These are phyloP conservation scores for Mucor velutinosus DNA, from an alignment of 371 early-diverging fungal species.

Conservation along the genomic window DNA sequence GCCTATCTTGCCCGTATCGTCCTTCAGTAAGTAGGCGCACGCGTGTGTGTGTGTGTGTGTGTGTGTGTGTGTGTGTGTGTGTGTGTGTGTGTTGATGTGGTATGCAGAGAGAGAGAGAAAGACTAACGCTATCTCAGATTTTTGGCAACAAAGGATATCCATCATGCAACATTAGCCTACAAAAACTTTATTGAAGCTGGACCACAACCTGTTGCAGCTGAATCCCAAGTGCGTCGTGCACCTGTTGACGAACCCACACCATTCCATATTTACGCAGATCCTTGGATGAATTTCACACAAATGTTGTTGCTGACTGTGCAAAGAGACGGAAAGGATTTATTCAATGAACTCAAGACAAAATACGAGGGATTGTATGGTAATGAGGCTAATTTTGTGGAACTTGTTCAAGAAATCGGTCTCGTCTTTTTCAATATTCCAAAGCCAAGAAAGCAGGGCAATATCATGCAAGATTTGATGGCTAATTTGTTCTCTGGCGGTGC, in stretches of 20 bases:
- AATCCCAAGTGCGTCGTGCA: constrained; percentile 38
- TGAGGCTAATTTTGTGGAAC: constrained; percentile 45
- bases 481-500: constrained; percentile 61
- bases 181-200: constrained; percentile 55
- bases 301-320: constrained; percentile 71
- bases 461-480: constrained; percentile 74
- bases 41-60: not conserved
- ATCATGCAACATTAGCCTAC: constrained; percentile 71
- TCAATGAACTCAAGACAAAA: constrained; percentile 52
- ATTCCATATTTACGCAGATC: constrained; percentile 55
- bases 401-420: constrained; percentile 69
- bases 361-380: constrained; percentile 53
- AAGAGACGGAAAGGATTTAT: constrained; percentile 65
- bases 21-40: constrained; percentile 61
- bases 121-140: constrained; percentile 23
- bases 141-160: constrained; percentile 71
- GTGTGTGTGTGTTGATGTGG: no score
- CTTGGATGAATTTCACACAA: constrained; percentile 74
- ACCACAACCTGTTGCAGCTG: constrained; percentile 28
- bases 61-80: no score
- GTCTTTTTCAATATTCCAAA: constrained; percentile 68
- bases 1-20: constrained; percentile 79
- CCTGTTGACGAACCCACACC: constrained; percentile 39
- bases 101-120: no score
- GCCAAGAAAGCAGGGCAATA: constrained; percentile 68